Conservation (phyloP, 2,329 filamentous ascomycete species). For the Simplicillium sp. region DNA sequence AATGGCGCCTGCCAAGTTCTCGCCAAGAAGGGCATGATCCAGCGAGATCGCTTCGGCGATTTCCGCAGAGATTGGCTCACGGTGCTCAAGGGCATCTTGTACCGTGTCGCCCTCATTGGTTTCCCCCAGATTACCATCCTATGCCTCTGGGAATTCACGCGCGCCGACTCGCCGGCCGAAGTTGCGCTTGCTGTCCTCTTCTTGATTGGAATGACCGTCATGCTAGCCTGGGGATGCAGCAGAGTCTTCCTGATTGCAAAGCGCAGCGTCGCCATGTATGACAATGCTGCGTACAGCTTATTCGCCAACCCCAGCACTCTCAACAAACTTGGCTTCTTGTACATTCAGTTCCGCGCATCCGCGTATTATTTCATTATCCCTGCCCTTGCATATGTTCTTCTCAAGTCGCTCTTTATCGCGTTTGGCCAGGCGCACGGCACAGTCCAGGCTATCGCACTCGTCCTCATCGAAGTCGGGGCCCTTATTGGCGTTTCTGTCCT, state of each 20-base stretch:
- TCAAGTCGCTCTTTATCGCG: constrained; percentile 85
- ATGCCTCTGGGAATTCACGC: constrained; percentile 87
- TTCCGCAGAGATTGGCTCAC: constrained; percentile 93
- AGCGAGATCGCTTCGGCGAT: constrained; percentile 76
- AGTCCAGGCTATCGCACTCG: constrained; percentile 70
- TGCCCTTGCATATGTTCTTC: constrained; percentile 63
- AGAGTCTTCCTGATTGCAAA: constrained; percentile 87
- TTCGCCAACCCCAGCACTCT: constrained; percentile 87
- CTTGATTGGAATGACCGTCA: constrained; percentile 67
- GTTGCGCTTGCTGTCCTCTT: constrained; percentile 83
- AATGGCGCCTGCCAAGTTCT: constrained; percentile 72
- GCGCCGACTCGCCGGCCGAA: constrained; percentile 73
- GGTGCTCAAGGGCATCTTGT: constrained; percentile 86
- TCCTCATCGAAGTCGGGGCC: constrained; percentile 72
- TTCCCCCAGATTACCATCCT: constrained; percentile 87
- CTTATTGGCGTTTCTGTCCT: constrained; percentile 71
- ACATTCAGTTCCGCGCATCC: constrained; percentile 91
- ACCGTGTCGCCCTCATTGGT: constrained; percentile 81
- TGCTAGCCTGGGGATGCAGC: constrained; percentile 74
- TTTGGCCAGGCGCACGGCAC: constrained; percentile 62
- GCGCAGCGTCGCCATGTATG: constrained; percentile 81
- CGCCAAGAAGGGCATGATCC: constrained; percentile 67
- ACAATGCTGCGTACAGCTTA: constrained; percentile 91
- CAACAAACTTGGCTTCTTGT: constrained; percentile 97
- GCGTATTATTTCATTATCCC: constrained; percentile 93